Conservation (phyloP, 805 yeast species). For the Novakomyces olei region DNA sequence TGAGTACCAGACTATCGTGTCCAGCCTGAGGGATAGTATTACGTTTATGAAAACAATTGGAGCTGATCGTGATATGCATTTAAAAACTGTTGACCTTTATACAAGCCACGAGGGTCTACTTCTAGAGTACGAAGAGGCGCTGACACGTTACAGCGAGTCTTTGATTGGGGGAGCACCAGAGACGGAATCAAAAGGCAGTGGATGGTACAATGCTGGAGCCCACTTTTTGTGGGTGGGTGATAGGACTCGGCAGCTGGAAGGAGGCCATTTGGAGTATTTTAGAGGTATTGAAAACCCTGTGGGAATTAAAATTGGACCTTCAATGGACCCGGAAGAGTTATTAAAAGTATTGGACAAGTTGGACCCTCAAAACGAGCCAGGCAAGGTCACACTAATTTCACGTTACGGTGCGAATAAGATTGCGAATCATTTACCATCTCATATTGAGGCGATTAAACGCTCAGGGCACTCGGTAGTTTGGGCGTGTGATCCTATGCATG, state of each 20-base stretch:
- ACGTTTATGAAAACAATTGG: constrained; percentile 21
- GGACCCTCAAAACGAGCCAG: constrained; percentile 18
- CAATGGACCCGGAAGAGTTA: constrained; percentile 19
- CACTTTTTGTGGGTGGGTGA: constrained; percentile 26
- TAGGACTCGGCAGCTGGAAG: constrained; percentile 22
- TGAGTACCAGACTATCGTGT: constrained; percentile 20
- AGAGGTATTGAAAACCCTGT: constrained; percentile 22
- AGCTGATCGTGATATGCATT: constrained; percentile 14
- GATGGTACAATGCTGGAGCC: constrained; percentile 21
- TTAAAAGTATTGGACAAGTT: constrained; percentile 18
- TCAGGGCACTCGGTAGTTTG: constrained; percentile 22
- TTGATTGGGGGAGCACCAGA: constrained; percentile 11
- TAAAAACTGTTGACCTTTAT: constrained; percentile 18
- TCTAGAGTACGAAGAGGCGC: constrained; percentile 21
- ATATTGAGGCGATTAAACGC: constrained; percentile 18
- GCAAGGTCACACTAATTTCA: constrained; percentile 21
- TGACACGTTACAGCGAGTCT: constrained; percentile 19
- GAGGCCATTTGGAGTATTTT: constrained; percentile 26
- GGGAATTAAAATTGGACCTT: constrained; percentile 24
- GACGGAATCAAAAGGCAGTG: no score
- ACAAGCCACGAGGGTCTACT: constrained; percentile 22
- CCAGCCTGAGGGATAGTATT: constrained; percentile 17
- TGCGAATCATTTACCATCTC: constrained; percentile 17
- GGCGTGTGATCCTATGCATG: constrained; percentile 26
- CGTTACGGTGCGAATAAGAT: constrained; percentile 21